Evolutionary conservation across 2,329 filamentous ascomycete species (phyloP).

Genomic region (Ramichloridium luteum): DNA sequence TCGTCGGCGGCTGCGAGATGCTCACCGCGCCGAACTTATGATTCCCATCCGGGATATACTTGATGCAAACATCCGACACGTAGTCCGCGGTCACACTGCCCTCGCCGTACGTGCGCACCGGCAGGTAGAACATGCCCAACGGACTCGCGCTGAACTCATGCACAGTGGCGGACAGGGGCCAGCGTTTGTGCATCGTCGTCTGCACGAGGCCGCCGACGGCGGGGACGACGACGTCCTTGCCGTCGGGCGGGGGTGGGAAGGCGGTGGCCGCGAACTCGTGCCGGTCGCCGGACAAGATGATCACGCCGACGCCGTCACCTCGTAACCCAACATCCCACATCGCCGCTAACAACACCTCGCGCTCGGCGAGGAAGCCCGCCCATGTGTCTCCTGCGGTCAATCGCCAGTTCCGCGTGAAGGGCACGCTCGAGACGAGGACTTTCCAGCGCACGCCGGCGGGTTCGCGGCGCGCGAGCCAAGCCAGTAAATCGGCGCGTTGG

Average conservation of each 20-base stretch:
- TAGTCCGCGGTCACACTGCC: slow-evolving; percentile 28
- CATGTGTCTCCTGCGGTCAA: slow-evolving; percentile 83
- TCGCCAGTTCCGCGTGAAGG: slow-evolving; percentile 96
- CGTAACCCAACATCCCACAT: slow-evolving; percentile 75
- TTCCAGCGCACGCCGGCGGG: slow-evolving; percentile 81
- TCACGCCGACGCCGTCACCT: slow-evolving; percentile 58
- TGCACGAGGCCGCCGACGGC: slow-evolving; percentile 2
- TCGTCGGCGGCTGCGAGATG: slow-evolving; percentile 54
- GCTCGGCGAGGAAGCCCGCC: slow-evolving; percentile 80
- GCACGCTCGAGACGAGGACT: slow-evolving; percentile 77
- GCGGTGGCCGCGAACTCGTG: slow-evolving; percentile 92
- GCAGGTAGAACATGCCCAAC: slow-evolving; percentile 86
- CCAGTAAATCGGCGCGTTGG: slow-evolving; percentile 68
- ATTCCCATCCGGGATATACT: slow-evolving; percentile 76
- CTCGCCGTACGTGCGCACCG: slow-evolving; percentile 71
- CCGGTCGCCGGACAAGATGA: slow-evolving; percentile 82
- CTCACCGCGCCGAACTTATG: slow-evolving; percentile 80
- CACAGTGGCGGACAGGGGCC: slow-evolving; percentile 53
- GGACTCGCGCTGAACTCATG: slow-evolving; percentile 90
- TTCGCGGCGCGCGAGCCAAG: slow-evolving; percentile 61
- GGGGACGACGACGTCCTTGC: slow-evolving; percentile 28
- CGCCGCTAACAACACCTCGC: slow-evolving; percentile 65
- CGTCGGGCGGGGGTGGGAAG: slow-evolving; percentile 45
- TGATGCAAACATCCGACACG: slow-evolving; percentile 64
- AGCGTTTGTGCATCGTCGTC: slow-evolving; percentile 26